Base-by-base conservation (phyloP, 495 filamentous ascomycete species). In the Pseudevernia furfuracea region DNA sequence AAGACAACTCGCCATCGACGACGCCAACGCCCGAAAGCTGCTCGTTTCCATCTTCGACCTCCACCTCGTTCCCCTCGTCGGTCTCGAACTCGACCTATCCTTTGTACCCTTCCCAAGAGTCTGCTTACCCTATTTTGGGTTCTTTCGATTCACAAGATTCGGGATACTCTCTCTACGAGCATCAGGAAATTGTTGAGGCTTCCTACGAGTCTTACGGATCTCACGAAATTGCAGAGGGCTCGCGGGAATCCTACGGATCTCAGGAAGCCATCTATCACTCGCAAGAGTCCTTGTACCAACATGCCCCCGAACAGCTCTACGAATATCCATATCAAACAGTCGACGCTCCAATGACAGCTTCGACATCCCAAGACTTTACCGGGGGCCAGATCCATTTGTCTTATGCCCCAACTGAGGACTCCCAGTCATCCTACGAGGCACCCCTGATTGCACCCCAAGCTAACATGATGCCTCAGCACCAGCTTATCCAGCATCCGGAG, bases 1-100 rank as follows among this genome's bases (percentile, higher is more conserved):
- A 58, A 30, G 46, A 32, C 7, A 67, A 58, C 36, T 65, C 69
- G 15, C 61, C 64, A 30, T 49, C 25, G 17, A 55, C 65, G 7
- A 38, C 36, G 11, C 56, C 53, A 15, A 56, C 44, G n/a, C 46
- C 61, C 4, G 69, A 71, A 44, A 55, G 55, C 52, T 23, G 14
- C 38, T 70, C 68, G 17, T 61, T 68, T n/a, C 63, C 66, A 34
- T 68, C 66, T 4, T 65, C 66, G 11, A 68, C 63, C 23, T 57
- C 69, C 23, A 63, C 63, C 9, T 68, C 67, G 1, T 71, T 68
- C 36, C 60, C 63, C 21, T 52, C 66, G 11, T 61, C 64, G 28
- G 44, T 59, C 14, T 67, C 64, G 17, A 53, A 63, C 41, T 66
- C 61, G 2, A 30, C 23, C 23, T 61, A 62, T 19, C 36, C 56